These are phyloP conservation scores for Chaetothyriales sp. DNA, from an alignment of 2,329 filamentous ascomycete genomes.

Conservation along the genomic window DNA sequence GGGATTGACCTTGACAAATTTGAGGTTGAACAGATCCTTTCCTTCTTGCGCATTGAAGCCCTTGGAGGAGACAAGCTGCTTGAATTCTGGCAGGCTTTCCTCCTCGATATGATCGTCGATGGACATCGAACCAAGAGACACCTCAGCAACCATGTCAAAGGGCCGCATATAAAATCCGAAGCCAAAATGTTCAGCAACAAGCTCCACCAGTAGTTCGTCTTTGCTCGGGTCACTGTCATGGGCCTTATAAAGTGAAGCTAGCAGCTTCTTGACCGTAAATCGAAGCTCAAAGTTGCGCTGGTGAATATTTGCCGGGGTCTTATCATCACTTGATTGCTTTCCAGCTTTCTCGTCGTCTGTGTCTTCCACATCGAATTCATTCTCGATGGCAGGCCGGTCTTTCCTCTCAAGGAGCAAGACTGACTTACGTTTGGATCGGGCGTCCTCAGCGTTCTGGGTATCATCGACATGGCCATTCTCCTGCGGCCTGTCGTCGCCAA, in stretches of 20 bases:
- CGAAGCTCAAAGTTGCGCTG: slow-evolving; percentile 92
- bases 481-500: slow-evolving; percentile 38
- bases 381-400: slow-evolving; percentile 65
- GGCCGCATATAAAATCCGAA: slow-evolving; percentile 76
- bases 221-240: slow-evolving; percentile 57
- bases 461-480: slow-evolving; percentile 22
- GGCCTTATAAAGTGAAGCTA: slow-evolving; percentile 79
- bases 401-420: slow-evolving; percentile 36
- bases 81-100: slow-evolving; percentile 76
- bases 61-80: slow-evolving; percentile 92
- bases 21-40: slow-evolving; percentile 71
- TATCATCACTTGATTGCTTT: slow-evolving; percentile 30
- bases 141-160: slow-evolving; percentile 86
- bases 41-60: slow-evolving; percentile 52
- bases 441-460: slow-evolving; percentile 18
- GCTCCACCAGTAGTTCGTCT: slow-evolving; percentile 73
- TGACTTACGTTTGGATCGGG: slow-evolving; percentile 24
- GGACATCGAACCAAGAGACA: slow-evolving; percentile 70
- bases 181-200: slow-evolving; percentile 78
- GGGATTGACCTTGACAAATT: slow-evolving; percentile 76
- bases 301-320: slow-evolving; percentile 45
- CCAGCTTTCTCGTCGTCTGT: slow-evolving; percentile 49
- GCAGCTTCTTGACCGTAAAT: slow-evolving; percentile 85
- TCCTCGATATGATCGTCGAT: slow-evolving; percentile 91
- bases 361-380: slow-evolving; percentile 46